A percentile compares a stretch with the other conserved stretches of the same genome.
Conservation (phyloP, 345 rosid species). For the Syzygium aqueum region DNA sequence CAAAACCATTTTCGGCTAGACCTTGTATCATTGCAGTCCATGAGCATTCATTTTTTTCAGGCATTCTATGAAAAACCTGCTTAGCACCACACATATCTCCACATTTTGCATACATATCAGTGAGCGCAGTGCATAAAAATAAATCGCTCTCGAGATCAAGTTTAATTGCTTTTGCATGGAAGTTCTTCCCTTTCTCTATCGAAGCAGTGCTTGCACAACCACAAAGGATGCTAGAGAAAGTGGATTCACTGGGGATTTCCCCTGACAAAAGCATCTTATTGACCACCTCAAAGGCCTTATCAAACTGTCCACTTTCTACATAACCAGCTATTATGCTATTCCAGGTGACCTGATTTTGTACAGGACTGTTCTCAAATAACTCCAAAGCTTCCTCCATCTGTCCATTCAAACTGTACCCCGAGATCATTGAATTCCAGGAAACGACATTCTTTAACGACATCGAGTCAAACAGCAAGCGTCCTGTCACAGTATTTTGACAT, state of each 20-base stretch:
- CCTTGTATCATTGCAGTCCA: conserved; percentile 52
- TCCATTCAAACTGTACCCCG: conserved; percentile 40
- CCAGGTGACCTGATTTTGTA: conserved; percentile 31
- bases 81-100: conserved; percentile 41
- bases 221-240: conserved; percentile 39
- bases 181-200: conserved; percentile 39
- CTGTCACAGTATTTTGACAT: conserved; percentile 29
- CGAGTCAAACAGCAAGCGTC: conserved; percentile 29
- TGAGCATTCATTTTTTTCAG: conserved; percentile 26
- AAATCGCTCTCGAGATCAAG: conserved; percentile 24
- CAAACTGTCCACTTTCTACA: conserved; percentile 28
- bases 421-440: conserved; percentile 44
- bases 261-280: conserved; percentile 38
- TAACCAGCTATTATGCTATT: conserved; percentile 38
- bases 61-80: conserved; percentile 31
- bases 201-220: conserved; percentile 37
- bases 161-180: conserved; percentile 47
- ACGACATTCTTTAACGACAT: conserved; percentile 26
- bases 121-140: conserved; percentile 43
- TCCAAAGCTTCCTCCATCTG: conserved; percentile 36
- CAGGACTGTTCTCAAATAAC: conserved; percentile 33
- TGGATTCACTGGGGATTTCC: conserved; percentile 26
- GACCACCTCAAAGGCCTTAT: conserved; percentile 26
- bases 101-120: conserved; percentile 55
- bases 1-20: conserved; percentile 50